phyloP scores from a whole-genome alignment of 2,329 filamentous ascomycete species.

The Phialocephala subalpina region DNA sequence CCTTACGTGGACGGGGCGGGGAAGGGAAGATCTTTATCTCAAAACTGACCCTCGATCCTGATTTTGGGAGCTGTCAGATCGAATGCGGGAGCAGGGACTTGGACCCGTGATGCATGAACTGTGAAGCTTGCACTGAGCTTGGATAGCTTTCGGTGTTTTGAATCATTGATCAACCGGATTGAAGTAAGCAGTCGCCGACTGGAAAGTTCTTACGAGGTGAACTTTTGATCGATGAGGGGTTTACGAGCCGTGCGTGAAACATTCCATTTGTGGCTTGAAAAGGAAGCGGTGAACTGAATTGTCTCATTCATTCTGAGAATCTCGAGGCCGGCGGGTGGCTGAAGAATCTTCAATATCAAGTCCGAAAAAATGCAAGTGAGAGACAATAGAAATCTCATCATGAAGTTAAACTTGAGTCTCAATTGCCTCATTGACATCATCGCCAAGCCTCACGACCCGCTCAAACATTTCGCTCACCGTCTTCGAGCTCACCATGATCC shows the following conservation, averaged over 20 bases:
- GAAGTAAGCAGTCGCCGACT: no score
- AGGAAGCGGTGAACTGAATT: not conserved
- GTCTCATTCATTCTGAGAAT: not conserved
- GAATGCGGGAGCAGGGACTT: not conserved
- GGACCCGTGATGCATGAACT: not conserved
- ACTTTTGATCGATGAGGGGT: not conserved
- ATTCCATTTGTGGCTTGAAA: not conserved
- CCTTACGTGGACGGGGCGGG: not conserved
- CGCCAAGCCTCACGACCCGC: not conserved
- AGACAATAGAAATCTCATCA: no score
- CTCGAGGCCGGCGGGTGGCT: not conserved
- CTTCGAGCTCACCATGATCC: not conserved
- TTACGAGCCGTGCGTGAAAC: not conserved
- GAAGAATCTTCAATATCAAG: not conserved
- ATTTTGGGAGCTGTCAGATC: not conserved
- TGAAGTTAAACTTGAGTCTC: no score
- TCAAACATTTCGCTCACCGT: not conserved
- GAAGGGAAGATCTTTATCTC: not conserved
- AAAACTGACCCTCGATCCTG: not conserved
- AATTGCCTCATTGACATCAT: conserved; percentile 5
- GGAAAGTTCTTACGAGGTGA: no score
- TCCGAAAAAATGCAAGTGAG: not conserved
- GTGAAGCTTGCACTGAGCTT: not conserved
- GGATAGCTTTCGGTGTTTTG: not conserved
- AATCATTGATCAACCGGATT: not conserved